These are phyloP conservation scores for Zymoseptoria passerinii DNA, from an alignment of 2,329 filamentous ascomycete genomes.

Conservation along the genomic window DNA sequence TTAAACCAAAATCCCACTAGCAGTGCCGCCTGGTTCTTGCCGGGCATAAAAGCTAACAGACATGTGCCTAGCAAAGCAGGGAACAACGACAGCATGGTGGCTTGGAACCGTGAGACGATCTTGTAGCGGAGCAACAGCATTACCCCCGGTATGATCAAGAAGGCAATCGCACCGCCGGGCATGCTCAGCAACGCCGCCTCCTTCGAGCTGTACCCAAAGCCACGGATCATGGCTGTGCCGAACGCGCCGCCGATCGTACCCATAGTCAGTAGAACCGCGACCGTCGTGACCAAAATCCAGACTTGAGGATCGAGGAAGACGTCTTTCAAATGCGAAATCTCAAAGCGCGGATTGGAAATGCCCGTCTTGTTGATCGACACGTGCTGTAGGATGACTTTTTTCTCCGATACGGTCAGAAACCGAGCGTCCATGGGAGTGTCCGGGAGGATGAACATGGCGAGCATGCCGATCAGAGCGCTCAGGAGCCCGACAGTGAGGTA, in stretches of 20 bases:
- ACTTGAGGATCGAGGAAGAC: slow-evolving; percentile 55
- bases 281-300: slow-evolving; percentile 26
- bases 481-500: slow-evolving; percentile 40
- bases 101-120: slow-evolving; percentile 20
- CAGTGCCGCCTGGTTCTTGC: slow-evolving; percentile 37
- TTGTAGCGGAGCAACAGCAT: slow-evolving; percentile 6
- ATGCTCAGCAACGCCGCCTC: slow-evolving; percentile 40
- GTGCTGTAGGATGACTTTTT: slow-evolving; percentile 40
- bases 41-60: slow-evolving; percentile 24
- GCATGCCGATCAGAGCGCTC: slow-evolving; percentile 32
- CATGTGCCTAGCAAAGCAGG: slow-evolving; percentile 16
- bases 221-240: slow-evolving; percentile 24
- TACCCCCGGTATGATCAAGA: slow-evolving; percentile 26
- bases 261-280: slow-evolving; percentile 28
- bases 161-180: slow-evolving; percentile 46
- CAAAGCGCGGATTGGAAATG: slow-evolving; percentile 31
- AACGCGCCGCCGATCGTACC: slow-evolving; percentile 34
- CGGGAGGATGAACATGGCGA: slow-evolving; percentile 25
- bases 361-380: slow-evolving; percentile 38
- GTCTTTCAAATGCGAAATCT: slow-evolving; percentile 45
- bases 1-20: slow-evolving; percentile 35
- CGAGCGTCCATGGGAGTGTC: slow-evolving; percentile 25
- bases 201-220: slow-evolving; percentile 26
- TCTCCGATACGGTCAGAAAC: slow-evolving; percentile 22
- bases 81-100: slow-evolving; percentile 15